Base-by-base conservation (phyloP, 2,329 filamentous ascomycete species). In the Aspergillus thermomutatus region DNA sequence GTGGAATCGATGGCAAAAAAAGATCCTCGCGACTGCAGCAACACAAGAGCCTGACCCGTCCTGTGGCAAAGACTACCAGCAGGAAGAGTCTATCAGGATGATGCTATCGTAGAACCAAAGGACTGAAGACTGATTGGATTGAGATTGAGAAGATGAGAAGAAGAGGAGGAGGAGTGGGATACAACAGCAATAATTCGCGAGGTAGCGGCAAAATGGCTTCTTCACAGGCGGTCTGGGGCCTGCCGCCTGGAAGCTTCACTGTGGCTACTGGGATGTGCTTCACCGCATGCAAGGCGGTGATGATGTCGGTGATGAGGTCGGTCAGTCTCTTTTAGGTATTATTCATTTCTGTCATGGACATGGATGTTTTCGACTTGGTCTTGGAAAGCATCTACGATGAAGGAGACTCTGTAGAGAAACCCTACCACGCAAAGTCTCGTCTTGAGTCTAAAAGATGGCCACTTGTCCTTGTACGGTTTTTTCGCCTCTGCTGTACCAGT, bases 241-340 rank as follows among this genome's bases (percentile, higher is more conserved):
- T 57, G 55, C 63, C 59, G 57, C 54, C 50, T 55, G 52, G 50
- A 27, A 45, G 37, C 55, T 57, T 46, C 43, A 46, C 51, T 59
- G 63, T 61, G 63, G 60, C 61, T 59, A 46, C 58, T 64, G 61
- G 53, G 64, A 69, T 64, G 62, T 52, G 60, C 68, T 70, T 73
- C 70, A 73, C 70, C 70, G 70, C 70, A 73, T 65, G 61, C 65
- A 71, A 72, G 70, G 70, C 70, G 70, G 70, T 72, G 70, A 72
- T 72, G 63, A 63, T 57, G 61, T 67, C 65, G 65, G 65, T 67
- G 60, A 66, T 56, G 47, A 56, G 60, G 56, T 52, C 56, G 62
- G 62, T 60, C 58, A 59, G 61, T 60, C 53, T 17, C 60, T 55
- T 31, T 49, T 37, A 37, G 25, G 25, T 26, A 3, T 37, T 37